phyloP scores from a whole-genome alignment of 768 basidiomycete genomes.

The Psilocybe subaeruginosa region DNA sequence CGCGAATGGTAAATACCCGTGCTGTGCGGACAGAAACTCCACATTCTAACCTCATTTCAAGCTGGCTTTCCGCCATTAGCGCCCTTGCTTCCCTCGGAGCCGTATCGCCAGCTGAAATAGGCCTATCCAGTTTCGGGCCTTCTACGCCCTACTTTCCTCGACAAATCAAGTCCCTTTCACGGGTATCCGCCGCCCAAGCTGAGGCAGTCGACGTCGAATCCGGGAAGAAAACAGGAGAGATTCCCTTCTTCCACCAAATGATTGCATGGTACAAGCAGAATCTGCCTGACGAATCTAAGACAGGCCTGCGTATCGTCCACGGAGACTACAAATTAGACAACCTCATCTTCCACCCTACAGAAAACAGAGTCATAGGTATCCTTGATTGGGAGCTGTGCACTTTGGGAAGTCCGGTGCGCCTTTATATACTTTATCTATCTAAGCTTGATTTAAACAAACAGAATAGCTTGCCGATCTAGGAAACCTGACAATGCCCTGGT shows the following conservation, averaged over 20 bases:
- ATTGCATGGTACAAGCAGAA: constrained; percentile 75
- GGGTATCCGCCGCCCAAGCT: constrained; percentile 81
- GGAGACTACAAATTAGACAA: constrained; percentile 99
- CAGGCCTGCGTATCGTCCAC: constrained; percentile 87
- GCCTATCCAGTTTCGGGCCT: constrained; percentile 74
- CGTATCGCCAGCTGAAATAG: constrained; percentile 65
- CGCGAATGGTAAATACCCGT: constrained; percentile 63
- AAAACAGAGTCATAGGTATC: constrained; percentile 92
- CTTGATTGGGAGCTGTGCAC: constrained; percentile 98
- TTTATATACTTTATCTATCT: background rate
- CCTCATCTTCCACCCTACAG: constrained; percentile 89
- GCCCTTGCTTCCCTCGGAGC: constrained; percentile 71
- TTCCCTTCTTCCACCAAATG: constrained; percentile 76
- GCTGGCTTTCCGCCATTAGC: constrained; percentile 78
- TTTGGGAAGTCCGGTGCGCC: constrained; percentile 82
- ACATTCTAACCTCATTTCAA: constrained; percentile 26
- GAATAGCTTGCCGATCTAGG: constrained; percentile 82
- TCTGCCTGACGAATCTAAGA: constrained; percentile 76
- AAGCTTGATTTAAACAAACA: background rate
- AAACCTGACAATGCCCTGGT: constrained; percentile 89
- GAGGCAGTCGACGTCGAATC: constrained; percentile 68
- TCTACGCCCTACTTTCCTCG: constrained; percentile 87
- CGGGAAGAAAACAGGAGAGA: constrained; percentile 58
- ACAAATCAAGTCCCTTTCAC: constrained; percentile 88
- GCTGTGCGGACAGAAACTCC: background rate